Evolutionary conservation across 371 early-diverging fungal genomes (phyloP).

Genomic region (Syncephalastrum monosporum): DNA sequence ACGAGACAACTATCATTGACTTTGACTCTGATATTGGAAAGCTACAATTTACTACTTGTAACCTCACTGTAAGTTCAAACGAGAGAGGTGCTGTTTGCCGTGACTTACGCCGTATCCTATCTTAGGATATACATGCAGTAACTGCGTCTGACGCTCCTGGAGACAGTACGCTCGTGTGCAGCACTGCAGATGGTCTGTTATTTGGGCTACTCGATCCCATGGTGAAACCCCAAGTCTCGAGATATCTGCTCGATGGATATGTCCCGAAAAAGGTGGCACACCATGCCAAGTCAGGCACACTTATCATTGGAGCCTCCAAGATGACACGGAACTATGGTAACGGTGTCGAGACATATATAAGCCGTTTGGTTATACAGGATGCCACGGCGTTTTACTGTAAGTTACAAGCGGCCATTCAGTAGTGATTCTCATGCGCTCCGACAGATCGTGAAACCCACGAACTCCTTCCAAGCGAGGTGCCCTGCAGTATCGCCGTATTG

Average conservation of each 20-base stretch:
- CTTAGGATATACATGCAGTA: conserved; percentile 4
- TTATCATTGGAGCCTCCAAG: conserved; percentile 59
- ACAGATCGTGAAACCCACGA: conserved; percentile 31
- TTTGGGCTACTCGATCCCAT: conserved; percentile 78
- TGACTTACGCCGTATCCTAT: not conserved
- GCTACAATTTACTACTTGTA: too few relatives aligned
- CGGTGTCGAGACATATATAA: conserved; percentile 44
- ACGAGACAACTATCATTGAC: conserved; percentile 81
- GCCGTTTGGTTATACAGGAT: conserved; percentile 68
- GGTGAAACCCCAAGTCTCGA: conserved; percentile 81
- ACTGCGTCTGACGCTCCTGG: conserved; percentile 60
- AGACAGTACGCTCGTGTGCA: conserved; percentile 48
- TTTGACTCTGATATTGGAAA: conserved; percentile 58
- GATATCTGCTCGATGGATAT: conserved; percentile 59
- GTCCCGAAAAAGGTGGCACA: conserved; percentile 73
- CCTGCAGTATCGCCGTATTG: conserved; percentile 35
- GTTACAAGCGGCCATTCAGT: conserved; percentile 8
- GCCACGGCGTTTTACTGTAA: conserved; percentile 73
- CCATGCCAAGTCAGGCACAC: conserved; percentile 45
- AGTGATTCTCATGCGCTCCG: not conserved
- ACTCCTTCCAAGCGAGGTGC: conserved; percentile 44
- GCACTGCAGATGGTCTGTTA: conserved; percentile 54
- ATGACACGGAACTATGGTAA: conserved; percentile 25
- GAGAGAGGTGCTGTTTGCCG: conserved; percentile 23
- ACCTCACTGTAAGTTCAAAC: conserved; percentile 76